Conservation (phyloP, 345 rosid species). For the Aquilaria yunnanensis region DNA sequence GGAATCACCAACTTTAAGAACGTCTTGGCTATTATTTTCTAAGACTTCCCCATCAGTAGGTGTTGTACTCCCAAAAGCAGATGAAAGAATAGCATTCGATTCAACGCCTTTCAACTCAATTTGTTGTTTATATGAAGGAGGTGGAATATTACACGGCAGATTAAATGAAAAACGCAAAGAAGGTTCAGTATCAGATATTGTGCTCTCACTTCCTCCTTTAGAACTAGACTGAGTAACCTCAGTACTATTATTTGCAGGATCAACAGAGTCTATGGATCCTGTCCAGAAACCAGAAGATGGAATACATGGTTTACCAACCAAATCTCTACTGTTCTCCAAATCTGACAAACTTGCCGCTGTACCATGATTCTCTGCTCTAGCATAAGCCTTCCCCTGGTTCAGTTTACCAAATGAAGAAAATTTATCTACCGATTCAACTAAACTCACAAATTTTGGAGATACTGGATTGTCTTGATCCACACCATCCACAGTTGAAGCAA, state of each 20-base stretch:
- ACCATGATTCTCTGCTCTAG: slow-evolving; percentile 22
- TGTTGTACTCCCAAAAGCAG: slow-evolving; percentile 14
- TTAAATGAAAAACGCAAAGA: slow-evolving; percentile 38
- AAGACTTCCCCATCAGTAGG: slow-evolving; percentile 17
- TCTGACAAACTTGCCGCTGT: slow-evolving; percentile 22
- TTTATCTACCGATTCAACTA: slow-evolving; percentile 54
- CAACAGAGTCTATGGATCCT: slow-evolving; percentile 33
- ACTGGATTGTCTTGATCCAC: slow-evolving; percentile 34
- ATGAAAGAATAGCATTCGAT: slow-evolving; percentile 25
- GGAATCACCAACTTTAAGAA: slow-evolving; percentile 15
- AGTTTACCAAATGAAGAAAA: slow-evolving; percentile 24
- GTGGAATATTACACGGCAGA: slow-evolving; percentile 19
- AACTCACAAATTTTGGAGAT: slow-evolving; percentile 68
- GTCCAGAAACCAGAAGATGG: slow-evolving; percentile 59
- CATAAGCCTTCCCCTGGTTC: slow-evolving; percentile 24
- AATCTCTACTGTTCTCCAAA: slow-evolving; percentile 19
- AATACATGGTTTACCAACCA: slow-evolving; percentile 21
- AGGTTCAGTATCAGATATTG: slow-evolving; percentile 27
- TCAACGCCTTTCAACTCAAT: slow-evolving; percentile 19
- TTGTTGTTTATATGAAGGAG: slow-evolving; percentile 15
- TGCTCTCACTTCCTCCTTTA: slow-evolving; percentile 17
- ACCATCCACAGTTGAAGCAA: slow-evolving; percentile 24
- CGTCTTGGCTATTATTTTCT: slow-evolving; percentile 18
- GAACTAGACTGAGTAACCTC: slow-evolving; percentile 20
- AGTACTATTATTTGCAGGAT: slow-evolving; percentile 19